phyloP scores from a whole-genome alignment of 176 grass and related monocot species.

The Aegilops umbellulata region DNA sequence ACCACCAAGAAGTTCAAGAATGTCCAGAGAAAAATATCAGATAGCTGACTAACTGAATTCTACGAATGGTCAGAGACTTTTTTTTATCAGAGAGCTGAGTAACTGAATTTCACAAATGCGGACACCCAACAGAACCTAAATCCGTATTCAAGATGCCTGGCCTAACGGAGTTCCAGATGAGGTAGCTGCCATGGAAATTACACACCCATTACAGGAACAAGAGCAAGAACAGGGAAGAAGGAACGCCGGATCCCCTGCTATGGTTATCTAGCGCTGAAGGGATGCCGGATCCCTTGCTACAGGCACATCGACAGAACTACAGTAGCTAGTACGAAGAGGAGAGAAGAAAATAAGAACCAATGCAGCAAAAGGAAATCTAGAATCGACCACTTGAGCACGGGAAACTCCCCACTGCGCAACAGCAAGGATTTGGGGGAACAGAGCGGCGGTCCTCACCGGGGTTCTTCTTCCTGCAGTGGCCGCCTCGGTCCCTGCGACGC shows the following conservation, averaged over 20 bases:
- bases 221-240: slow-evolving; percentile 11
- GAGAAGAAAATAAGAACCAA: background rate
- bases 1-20: background rate
- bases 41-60: background rate
- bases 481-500: slow-evolving; percentile 11
- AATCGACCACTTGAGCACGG: background rate
- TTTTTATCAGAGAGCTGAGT: too few relatives aligned
- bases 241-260: background rate
- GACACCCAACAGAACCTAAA: background rate
- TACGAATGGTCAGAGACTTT: too few relatives aligned
- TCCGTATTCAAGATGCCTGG: background rate
- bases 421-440: background rate
- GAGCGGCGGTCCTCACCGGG: slow-evolving; percentile 23
- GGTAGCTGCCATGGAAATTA: background rate
- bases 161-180: background rate
- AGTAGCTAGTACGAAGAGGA: background rate
- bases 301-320: background rate
- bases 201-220: background rate
- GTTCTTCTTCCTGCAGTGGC: background rate
- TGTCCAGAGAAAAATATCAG: background rate
- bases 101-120: background rate
- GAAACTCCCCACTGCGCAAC: background rate
- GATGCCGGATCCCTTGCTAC: background rate
- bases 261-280: background rate
- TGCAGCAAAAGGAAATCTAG: background rate